Percentiles rank a stretch among this genome's conserved stretches.
Conservation (phyloP, 805 yeast species). For the Ogataea wickerhamii region DNA sequence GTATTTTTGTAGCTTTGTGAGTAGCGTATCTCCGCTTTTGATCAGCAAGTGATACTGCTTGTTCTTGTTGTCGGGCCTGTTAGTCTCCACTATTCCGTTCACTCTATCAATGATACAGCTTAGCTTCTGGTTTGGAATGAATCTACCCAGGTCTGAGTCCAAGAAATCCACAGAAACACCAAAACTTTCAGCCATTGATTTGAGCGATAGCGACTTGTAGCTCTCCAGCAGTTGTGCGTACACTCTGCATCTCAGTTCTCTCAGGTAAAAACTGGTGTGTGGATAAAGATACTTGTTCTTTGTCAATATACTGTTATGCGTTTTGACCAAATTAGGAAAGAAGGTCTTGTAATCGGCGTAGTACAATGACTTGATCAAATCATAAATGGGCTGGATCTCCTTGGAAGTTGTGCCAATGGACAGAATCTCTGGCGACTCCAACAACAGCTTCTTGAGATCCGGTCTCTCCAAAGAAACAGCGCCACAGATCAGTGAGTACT, state of each 20-base stretch:
- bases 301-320: conserved; percentile 69
- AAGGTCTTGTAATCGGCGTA: conserved; percentile 81
- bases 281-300: conserved; percentile 62
- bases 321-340: conserved; percentile 71
- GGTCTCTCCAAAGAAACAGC: conserved; percentile 77
- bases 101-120: conserved; percentile 96
- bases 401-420: conserved; percentile 71
- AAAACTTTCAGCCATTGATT: conserved; percentile 92
- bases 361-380: conserved; percentile 81
- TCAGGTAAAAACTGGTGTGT: conserved; percentile 79
- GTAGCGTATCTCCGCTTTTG: conserved; percentile 86
- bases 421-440: conserved; percentile 91
- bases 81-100: conserved; percentile 91
- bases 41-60: conserved; percentile 85
- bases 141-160: conserved; percentile 82
- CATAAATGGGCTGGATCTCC: conserved; percentile 72
- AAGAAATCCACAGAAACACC: conserved; percentile 85
- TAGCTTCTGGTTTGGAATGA: conserved; percentile 88
- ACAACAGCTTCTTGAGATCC: conserved; percentile 75
- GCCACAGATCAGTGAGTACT: conserved; percentile 86
- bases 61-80: conserved; percentile 94
- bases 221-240: conserved; percentile 92
- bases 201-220: conserved; percentile 83
- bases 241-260: conserved; percentile 94
- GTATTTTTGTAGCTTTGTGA: conserved; percentile 93